A percentile compares a stretch with the other conserved stretches of the same genome.
Evolutionary conservation across 2,329 filamentous ascomycete species (phyloP).

Genomic region (Mollisiaceae sp.): DNA sequence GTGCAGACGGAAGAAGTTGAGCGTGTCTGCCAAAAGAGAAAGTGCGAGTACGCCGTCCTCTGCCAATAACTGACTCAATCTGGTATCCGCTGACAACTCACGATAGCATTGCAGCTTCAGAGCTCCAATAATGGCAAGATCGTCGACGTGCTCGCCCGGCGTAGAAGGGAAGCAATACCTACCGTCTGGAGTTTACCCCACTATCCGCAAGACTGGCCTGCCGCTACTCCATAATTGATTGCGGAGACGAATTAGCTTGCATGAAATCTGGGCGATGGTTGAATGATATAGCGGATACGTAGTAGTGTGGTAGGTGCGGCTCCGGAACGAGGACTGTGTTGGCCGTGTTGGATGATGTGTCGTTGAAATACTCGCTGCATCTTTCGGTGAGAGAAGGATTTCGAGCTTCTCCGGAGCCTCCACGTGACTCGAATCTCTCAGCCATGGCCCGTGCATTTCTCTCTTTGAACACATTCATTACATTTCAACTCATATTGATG

Average conservation of each 20-base stretch:
- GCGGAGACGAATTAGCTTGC: conserved; percentile 7
- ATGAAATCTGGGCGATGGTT: background rate
- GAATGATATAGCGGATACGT: background rate
- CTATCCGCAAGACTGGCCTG: background rate
- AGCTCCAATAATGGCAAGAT: background rate
- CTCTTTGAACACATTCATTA: background rate
- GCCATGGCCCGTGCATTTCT: background rate
- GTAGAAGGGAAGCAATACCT: background rate
- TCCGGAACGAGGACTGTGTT: conserved; percentile 1
- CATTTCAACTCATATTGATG: background rate
- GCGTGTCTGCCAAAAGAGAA: background rate
- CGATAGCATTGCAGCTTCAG: conserved; percentile 9
- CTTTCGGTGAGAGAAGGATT: conserved; percentile 8
- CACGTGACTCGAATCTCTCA: background rate
- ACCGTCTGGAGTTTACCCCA: background rate
- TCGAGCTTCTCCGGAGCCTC: background rate
- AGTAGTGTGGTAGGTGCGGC: background rate
- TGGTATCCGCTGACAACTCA: background rate
- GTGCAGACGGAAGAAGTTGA: background rate
- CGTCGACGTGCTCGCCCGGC: conserved; percentile 1
- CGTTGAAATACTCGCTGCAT: conserved; percentile 29
- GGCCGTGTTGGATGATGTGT: too few species aligned
- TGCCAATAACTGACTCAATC: conserved; percentile 1
- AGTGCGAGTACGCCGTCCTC: background rate
- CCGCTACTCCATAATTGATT: conserved; percentile 4